phyloP scores from a whole-genome alignment of 1,139 yeast genomes.

The Pichia sp. region DNA sequence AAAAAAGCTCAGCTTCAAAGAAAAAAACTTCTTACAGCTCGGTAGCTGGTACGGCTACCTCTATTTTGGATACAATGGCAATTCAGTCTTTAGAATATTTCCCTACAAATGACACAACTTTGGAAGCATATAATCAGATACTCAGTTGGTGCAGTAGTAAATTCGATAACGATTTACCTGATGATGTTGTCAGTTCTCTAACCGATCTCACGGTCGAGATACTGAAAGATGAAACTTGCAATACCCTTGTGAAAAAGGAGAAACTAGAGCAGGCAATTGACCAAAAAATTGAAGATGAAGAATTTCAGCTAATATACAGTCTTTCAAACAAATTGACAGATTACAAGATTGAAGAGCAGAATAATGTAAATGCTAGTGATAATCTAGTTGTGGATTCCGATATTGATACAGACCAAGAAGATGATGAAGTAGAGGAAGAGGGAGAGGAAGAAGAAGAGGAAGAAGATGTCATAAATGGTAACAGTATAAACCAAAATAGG shows the following conservation, averaged over 20 bases:
- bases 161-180: conserved; percentile 50
- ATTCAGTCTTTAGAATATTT: conserved; percentile 40
- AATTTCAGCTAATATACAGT: conserved; percentile 47
- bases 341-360: conserved; percentile 29
- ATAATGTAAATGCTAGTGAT: conserved; percentile 28
- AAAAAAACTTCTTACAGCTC: conserved; percentile 2
- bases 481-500: background rate
- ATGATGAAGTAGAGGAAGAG: conserved; percentile 24
- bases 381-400: conserved; percentile 42
- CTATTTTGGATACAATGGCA: conserved; percentile 28
- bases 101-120: conserved; percentile 45
- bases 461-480: conserved; percentile 6
- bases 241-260: conserved; percentile 32
- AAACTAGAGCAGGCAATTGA: conserved; percentile 45
- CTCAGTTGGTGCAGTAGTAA: conserved; percentile 42
- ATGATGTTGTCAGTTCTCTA: conserved; percentile 45
- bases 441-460: conserved; percentile 4
- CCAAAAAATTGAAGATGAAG: conserved; percentile 35
- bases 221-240: conserved; percentile 43
- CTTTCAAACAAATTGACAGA: conserved; percentile 54
- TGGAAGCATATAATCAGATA: conserved; percentile 37
- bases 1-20: conserved; percentile 1
- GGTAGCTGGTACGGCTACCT: background rate
- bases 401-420: conserved; percentile 27
- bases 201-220: conserved; percentile 62